Evolutionary conservation across 495 filamentous ascomycete species (phyloP), one percentile per base, ranked within the genome.

Genomic region (Astrothelium subdiscretum): DNA sequence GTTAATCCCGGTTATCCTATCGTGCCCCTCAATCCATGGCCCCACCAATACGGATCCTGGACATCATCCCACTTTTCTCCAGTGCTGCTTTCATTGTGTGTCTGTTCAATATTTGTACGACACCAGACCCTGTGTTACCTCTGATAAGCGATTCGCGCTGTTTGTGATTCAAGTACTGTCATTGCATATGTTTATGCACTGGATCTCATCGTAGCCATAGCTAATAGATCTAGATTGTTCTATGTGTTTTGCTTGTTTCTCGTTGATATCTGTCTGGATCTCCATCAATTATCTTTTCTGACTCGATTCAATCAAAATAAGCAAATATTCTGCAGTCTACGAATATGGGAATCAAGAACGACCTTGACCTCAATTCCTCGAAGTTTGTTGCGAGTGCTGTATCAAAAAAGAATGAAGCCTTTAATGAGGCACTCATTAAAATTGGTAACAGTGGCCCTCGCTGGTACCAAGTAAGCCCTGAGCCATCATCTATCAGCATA

Each of bases 381-480:
- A 74, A 71, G 40, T 73, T 76, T 59, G 66, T 69, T 32, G 65
- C 68, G 12, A 61, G 64, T 15, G 31, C 59, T 3, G 63, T 65
- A 18, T 58, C 51, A 5, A 59, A 71, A 35, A 61, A 69, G 58
- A 75, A 69, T 4, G 26, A 68, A 32, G 42, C 65, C 57, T 67
- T 71, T 63, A 76, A 76, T 61, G 65, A 72, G 15, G 62, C 67
- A n/a, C 62, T 76, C 15, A 73, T 73, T 32, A 58, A 72, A 31
- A 69, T 74, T 38, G 66, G 65, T 66, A 65, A 72, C 51, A 65
- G 65, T 43, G 67, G 67, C 24, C 73, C 73, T 31, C 60, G 64
- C 52, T 75, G 73, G 72, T 70, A 68, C 24, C 69, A 74, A 67
- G 72, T 74, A 70, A 13, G 58, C n/a, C 15, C 18, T 15, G 5